Percentiles rank a stretch among this genome's conserved stretches.
Conservation (phyloP, 2,329 filamentous ascomycete species). For the Pyrenophora teres region DNA sequence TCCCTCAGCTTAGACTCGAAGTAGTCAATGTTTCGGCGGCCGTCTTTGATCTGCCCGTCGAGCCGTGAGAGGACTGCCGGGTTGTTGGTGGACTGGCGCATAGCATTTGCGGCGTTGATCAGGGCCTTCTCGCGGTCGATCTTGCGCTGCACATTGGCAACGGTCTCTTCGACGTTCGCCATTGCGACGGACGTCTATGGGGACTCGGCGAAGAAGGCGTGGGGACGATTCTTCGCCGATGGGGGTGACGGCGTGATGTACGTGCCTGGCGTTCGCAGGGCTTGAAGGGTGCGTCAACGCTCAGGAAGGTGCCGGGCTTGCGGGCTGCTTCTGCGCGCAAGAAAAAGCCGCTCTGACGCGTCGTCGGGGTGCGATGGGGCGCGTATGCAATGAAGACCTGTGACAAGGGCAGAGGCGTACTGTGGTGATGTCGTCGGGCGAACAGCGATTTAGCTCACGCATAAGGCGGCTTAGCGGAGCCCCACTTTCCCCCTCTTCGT, state of each 20-base stretch:
- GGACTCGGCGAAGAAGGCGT: slow-evolving; percentile 29
- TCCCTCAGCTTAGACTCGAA: slow-evolving; percentile 91
- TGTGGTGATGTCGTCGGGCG: slow-evolving; percentile 32
- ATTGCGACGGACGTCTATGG: slow-evolving; percentile 48
- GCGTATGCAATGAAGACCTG: slow-evolving; percentile 11
- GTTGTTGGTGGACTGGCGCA: slow-evolving; percentile 96
- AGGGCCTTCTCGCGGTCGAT: slow-evolving; percentile 96
- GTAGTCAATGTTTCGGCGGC: slow-evolving; percentile 90
- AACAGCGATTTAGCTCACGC: slow-evolving; percentile 31
- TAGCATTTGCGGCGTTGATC: slow-evolving; percentile 89
- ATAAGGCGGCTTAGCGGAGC: slow-evolving; percentile 32
- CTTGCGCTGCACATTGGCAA: slow-evolving; percentile 88
- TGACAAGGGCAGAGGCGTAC: slow-evolving; percentile 25
- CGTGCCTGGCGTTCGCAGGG: slow-evolving; percentile 34
- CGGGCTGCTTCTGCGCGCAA: slow-evolving; percentile 10
- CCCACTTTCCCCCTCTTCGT: slow-evolving; percentile 26
- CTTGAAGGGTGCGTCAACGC: slow-evolving; percentile 27
- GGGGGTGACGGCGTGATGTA: slow-evolving; percentile 26
- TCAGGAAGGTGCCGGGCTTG: slow-evolving; percentile 30
- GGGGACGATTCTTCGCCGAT: slow-evolving; percentile 33
- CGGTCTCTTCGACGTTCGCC: slow-evolving; percentile 64
- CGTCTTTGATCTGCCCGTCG: slow-evolving; percentile 93
- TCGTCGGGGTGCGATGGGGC: slow-evolving; percentile 12
- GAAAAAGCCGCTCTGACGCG: slow-evolving; percentile 12
- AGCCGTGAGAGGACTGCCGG: slow-evolving; percentile 86